These are phyloP conservation scores for Pseudozyma flocculosa DNA, from an alignment of 1,284 basidiomycete species.

Conservation along the genomic window DNA sequence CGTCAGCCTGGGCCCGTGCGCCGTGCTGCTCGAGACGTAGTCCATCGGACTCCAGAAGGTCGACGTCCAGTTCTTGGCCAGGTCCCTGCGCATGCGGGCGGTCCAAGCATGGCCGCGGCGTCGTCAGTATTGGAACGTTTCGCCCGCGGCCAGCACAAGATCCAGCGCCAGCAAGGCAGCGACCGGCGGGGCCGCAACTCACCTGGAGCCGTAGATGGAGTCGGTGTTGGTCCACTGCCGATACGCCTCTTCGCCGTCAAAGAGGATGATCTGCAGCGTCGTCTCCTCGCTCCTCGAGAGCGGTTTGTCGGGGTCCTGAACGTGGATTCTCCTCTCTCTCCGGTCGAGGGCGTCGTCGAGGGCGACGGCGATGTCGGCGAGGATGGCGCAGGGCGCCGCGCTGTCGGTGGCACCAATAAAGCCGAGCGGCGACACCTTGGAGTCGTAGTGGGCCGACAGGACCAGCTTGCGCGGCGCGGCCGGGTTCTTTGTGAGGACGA, in stretches of 20 bases:
- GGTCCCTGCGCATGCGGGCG: conserved; percentile 3
- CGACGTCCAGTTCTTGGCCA: conserved; percentile 33
- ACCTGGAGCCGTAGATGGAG: conserved; percentile 82
- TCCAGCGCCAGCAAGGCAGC: no score
- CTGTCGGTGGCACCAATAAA: conserved; percentile 98
- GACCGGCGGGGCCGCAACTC: no score
- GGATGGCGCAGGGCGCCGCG: conserved; percentile 87
- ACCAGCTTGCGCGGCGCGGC: conserved; percentile 78
- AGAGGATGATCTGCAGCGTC: conserved; percentile 91
- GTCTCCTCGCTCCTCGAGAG: conserved; percentile 66
- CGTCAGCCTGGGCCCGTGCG: conserved; percentile 6
- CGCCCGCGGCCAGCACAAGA: no score
- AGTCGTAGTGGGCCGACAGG: conserved; percentile 93
- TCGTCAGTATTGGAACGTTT: no score
- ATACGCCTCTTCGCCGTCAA: conserved; percentile 98
- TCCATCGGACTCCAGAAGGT: conserved; percentile 15
- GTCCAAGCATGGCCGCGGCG: no score
- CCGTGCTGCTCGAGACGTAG: conserved; percentile 4
- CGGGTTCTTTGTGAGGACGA: conserved; percentile 86
- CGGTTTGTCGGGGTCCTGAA: conserved; percentile 1
- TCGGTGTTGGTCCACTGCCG: conserved; percentile 83
- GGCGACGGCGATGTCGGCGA: conserved; percentile 49
- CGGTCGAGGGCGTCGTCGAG: conserved; percentile 45
- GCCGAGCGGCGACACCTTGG: conserved; percentile 86
- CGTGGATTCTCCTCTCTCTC: conserved; percentile 21